Base-by-base conservation (phyloP, 345 rosid genomes). In the Gossypium sturtianum region DNA sequence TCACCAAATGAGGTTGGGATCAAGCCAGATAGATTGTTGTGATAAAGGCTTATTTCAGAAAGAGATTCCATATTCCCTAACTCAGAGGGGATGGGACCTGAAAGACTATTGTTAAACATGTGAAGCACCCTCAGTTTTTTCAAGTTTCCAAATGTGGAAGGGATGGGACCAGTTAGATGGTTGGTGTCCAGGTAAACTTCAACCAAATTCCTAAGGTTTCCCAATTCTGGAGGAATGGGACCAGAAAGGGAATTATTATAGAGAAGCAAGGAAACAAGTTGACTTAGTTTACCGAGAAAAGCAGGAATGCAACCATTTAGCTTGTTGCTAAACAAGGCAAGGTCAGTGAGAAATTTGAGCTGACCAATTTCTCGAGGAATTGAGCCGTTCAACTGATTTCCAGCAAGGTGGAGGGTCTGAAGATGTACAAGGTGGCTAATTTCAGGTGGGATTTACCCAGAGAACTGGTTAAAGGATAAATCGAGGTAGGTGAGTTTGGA, bases 401-500 rank as follows among this genome's bases (percentile, higher is more conserved):
- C 11, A 9, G 9, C 23, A 19, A 77, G 70, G 29, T 44, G 74
- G 38, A 77, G 49, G 23, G 38, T 44, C 2, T 70, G 2, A 4
- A 81, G 81, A 16, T 66, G 45, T 23, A 56, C 49, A 1, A 81
- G 19, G 22, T 56, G 78, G 58, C 76, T 70, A 25, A 74, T 75
- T 16, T 78, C 49, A 5, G 76, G 72, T 20, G 79, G 77, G 63
- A 78, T 81, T 3, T 0, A 8, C 1, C 77, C 74, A 1, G 57
- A 48, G 1, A 76, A 41, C 15, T 44, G 12, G 29, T 72, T 72
- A 20, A n/a, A 2, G 2, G 65, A 71, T 12, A 75, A 49, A 27
- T 80, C 82, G 20, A 80, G 70, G 63, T 75, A 79, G 34, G 61
- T 47, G 22, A 75, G 76, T 10, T 63, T 71, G 52, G 81, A 48